Percentiles rank a stretch among this genome's conserved stretches.
Evolutionary conservation across 2,329 filamentous ascomycete genomes (phyloP).

Genomic region (Colletotrichum cuscutae): DNA sequence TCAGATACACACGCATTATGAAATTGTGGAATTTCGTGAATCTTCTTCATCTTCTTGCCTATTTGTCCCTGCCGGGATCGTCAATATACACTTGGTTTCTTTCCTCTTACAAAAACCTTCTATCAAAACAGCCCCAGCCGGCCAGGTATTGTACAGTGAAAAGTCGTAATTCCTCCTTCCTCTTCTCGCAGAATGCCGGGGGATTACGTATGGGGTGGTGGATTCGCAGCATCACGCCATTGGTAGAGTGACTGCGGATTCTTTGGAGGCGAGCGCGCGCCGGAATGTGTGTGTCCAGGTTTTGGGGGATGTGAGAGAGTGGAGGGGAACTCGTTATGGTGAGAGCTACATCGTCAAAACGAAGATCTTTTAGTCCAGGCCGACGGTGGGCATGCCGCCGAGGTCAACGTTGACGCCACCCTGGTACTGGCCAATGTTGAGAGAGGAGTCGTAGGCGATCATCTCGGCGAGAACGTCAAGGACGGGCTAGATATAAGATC

Average conservation of each 20-base stretch:
- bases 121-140: conserved; percentile 49
- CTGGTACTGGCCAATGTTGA: conserved; percentile 65
- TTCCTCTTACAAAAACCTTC: conserved; percentile 52
- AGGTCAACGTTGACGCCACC: conserved; percentile 49
- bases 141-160: conserved; percentile 53
- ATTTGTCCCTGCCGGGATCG: conserved; percentile 27
- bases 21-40: conserved; percentile 5
- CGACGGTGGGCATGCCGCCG: conserved; percentile 60
- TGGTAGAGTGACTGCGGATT: conserved; percentile 15
- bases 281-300: background rate
- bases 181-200: conserved; percentile 22
- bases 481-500: conserved; percentile 72
- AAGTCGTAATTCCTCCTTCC: conserved; percentile 27
- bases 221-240: conserved; percentile 15
- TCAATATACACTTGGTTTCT: conserved; percentile 35
- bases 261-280: conserved; percentile 12
- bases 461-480: conserved; percentile 97
- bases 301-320: conserved; percentile 4
- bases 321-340: conserved; percentile 19
- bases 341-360: background rate
- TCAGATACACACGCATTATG: background rate
- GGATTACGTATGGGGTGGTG: conserved; percentile 23
- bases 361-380: conserved; percentile 60
- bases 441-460: conserved; percentile 88
- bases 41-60: conserved; percentile 24